Evolutionary conservation across 768 basidiomycete genomes (phyloP).

Genomic region (Vararia minispora): DNA sequence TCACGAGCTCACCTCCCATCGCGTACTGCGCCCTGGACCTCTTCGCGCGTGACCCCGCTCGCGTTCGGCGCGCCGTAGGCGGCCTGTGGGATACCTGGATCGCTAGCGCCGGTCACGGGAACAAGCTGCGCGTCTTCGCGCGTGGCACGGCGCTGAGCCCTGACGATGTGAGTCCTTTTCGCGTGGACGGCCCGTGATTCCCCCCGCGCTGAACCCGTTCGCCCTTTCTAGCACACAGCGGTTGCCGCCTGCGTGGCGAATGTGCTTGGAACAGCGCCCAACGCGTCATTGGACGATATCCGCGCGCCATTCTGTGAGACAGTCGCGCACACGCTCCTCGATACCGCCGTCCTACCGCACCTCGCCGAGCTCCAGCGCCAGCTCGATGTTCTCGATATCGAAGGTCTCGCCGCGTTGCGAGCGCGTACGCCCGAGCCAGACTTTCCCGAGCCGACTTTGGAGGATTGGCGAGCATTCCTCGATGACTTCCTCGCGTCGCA

Average conservation of each 20-base stretch:
- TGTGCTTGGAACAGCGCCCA: not conserved
- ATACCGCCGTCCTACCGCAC: slow-evolving; percentile 39
- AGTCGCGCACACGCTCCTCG: slow-evolving; percentile 36
- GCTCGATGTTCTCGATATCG: slow-evolving; percentile 78
- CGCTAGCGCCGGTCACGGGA: slow-evolving; percentile 48
- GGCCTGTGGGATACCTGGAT: slow-evolving; percentile 69
- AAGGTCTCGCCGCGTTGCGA: slow-evolving; percentile 44
- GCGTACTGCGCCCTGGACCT: slow-evolving; percentile 88
- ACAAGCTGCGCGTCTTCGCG: slow-evolving; percentile 78
- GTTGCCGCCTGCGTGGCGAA: not conserved
- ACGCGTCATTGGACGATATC: slow-evolving; percentile 18
- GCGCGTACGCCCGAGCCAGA: slow-evolving; percentile 3
- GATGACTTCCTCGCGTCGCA: slow-evolving; percentile 34
- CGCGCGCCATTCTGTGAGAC: slow-evolving; percentile 40
- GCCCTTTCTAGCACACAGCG: too few relatives aligned
- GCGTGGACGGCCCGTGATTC: not conserved
- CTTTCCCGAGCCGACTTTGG: slow-evolving; percentile 39
- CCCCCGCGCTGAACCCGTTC: slow-evolving; percentile 3
- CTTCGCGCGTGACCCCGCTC: slow-evolving; percentile 56
- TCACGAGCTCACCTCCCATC: slow-evolving; percentile 24
- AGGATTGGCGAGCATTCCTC: slow-evolving; percentile 59
- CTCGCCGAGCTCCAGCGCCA: slow-evolving; percentile 58
- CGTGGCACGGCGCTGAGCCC: slow-evolving; percentile 50
- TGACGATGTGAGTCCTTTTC: slow-evolving; percentile 35
- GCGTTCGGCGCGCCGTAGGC: slow-evolving; percentile 54